These are phyloP conservation scores for Tuber calosporum DNA, from an alignment of 495 filamentous ascomycete species.

Conservation along the genomic window DNA sequence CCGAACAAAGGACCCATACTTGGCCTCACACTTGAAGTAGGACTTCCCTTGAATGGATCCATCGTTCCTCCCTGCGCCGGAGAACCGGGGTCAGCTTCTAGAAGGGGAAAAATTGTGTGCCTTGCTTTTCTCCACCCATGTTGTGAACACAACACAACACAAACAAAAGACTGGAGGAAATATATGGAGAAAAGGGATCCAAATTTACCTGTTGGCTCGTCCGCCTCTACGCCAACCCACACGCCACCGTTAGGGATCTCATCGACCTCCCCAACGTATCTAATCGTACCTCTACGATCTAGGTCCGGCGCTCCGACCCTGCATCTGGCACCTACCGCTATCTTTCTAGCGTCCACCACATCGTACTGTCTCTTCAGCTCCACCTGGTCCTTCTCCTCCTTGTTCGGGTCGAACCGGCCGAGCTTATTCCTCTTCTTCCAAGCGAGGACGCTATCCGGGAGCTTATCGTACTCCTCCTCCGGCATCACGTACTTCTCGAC, in stretches of 20 bases:
- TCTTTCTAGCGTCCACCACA: constrained; percentile 62
- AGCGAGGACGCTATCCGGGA: constrained; percentile 76
- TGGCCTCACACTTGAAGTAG: constrained; percentile 66
- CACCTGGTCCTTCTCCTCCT: constrained; percentile 60
- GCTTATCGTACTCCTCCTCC: constrained; percentile 69
- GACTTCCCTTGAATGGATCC: constrained; percentile 68
- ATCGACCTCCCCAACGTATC: constrained; percentile 72
- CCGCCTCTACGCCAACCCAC: constrained; percentile 65
- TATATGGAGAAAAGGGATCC: background rate
- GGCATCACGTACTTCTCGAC: constrained; percentile 85
- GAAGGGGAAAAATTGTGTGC: constrained; percentile 19
- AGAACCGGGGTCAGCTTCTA: constrained; percentile 15
- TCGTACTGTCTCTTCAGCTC: constrained; percentile 58
- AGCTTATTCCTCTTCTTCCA: constrained; percentile 91
- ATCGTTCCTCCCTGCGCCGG: constrained; percentile 66
- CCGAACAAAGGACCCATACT: constrained; percentile 78
- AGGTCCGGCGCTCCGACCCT: constrained; percentile 58
- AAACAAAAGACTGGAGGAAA: constrained; percentile 16
- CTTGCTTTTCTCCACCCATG: constrained; percentile 17
- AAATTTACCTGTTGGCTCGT: constrained; percentile 39
- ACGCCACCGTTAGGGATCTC: constrained; percentile 70
- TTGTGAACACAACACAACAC: constrained; percentile 22
- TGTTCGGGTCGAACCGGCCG: constrained; percentile 86
- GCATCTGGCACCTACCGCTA: constrained; percentile 59
- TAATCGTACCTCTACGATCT: constrained; percentile 67